Percentiles rank a stretch among this genome's conserved stretches.
Conservation (phyloP, 2,329 filamentous ascomycete species). For the Colletotrichum noveboracense region DNA sequence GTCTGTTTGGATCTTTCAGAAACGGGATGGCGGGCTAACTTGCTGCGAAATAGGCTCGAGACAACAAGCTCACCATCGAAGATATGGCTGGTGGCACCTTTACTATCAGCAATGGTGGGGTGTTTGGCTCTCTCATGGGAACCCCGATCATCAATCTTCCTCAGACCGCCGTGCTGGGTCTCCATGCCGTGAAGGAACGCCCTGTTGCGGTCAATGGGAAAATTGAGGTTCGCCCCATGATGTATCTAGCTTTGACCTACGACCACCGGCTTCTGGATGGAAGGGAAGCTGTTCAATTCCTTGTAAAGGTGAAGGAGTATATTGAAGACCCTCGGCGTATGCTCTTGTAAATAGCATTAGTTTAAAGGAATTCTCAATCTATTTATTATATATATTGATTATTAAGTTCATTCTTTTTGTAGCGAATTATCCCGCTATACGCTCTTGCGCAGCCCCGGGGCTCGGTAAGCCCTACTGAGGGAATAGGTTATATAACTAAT, state of each 20-base stretch:
- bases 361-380: background rate
- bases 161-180: slow-evolving; percentile 88
- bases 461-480: no score
- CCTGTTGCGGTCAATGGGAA: slow-evolving; percentile 91
- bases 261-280: slow-evolving; percentile 96
- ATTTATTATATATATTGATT: background rate
- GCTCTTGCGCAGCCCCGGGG: no score
- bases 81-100: slow-evolving; percentile 99
- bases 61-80: slow-evolving; percentile 96
- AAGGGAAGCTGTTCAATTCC: slow-evolving; percentile 92
- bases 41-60: slow-evolving; percentile 70
- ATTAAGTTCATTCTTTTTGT: background rate
- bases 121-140: slow-evolving; percentile 96
- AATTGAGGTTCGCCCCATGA: slow-evolving; percentile 97
- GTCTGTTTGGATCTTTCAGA: background rate
- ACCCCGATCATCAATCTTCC: slow-evolving; percentile 98
- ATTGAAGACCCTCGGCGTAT: slow-evolving; percentile 95
- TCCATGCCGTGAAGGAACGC: slow-evolving; percentile 96
- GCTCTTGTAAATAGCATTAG: slow-evolving; percentile 62
- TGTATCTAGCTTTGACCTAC: slow-evolving; percentile 98
- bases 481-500: no score
- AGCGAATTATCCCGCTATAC: no score
- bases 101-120: slow-evolving; percentile 96
- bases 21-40: slow-evolving; percentile 3
- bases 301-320: slow-evolving; percentile 96